Conservation (phyloP, 2,329 filamentous ascomycete species). For the Xylariaceae sp. region DNA sequence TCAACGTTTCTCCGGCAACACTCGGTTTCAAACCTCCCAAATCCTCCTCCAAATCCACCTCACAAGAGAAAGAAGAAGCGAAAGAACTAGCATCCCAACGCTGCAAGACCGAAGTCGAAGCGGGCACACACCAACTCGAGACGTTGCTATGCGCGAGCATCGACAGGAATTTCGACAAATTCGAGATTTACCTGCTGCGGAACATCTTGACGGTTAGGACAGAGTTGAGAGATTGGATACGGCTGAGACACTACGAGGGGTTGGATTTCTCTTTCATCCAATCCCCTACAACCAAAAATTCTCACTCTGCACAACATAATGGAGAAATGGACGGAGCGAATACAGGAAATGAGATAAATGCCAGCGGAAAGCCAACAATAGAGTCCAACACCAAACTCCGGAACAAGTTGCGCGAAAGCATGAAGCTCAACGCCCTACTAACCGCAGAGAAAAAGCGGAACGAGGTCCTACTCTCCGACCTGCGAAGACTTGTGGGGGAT, state of each 20-base stretch:
- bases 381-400: slow-evolving; percentile 70
- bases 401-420: slow-evolving; percentile 56
- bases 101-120: slow-evolving; percentile 69
- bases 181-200: slow-evolving; percentile 84
- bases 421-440: slow-evolving; percentile 57
- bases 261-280: slow-evolving; percentile 51
- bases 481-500: slow-evolving; percentile 30
- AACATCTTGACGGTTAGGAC: slow-evolving; percentile 72
- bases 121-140: slow-evolving; percentile 80
- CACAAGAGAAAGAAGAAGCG: slow-evolving; percentile 32
- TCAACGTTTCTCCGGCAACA: slow-evolving; percentile 65
- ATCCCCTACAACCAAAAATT: too few species aligned
- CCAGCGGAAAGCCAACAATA: slow-evolving; percentile 44
- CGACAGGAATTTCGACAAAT: slow-evolving; percentile 80
- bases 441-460: slow-evolving; percentile 47
- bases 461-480: slow-evolving; percentile 29
- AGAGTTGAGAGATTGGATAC: slow-evolving; percentile 69
- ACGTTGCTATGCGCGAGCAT: slow-evolving; percentile 77
- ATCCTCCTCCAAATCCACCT: slow-evolving; percentile 14
- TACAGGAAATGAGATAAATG: too few species aligned
- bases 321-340: too few species aligned
- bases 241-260: slow-evolving; percentile 79
- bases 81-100: slow-evolving; percentile 38
- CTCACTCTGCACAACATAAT: too few species aligned
- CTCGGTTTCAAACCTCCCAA: slow-evolving; percentile 68